These are phyloP conservation scores for Colletotrichum noveboracense DNA, from an alignment of 2,329 filamentous ascomycete species.

Conservation along the genomic window DNA sequence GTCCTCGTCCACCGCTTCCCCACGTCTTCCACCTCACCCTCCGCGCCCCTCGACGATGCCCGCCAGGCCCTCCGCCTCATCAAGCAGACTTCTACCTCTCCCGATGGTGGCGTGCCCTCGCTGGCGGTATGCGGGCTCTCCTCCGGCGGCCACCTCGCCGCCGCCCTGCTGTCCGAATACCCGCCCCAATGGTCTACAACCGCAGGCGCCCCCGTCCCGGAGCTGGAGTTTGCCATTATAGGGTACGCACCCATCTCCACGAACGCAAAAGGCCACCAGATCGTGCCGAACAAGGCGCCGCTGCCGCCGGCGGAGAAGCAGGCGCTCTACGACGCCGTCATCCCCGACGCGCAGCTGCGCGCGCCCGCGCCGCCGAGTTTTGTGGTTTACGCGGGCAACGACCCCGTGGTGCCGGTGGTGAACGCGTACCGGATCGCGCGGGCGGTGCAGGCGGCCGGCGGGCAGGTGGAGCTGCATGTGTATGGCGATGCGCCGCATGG, in stretches of 20 bases:
- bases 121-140: conserved; percentile 25
- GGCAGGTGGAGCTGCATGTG: conserved; percentile 24
- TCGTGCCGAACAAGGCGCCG: conserved; percentile 23
- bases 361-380: conserved; percentile 24
- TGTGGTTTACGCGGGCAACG: conserved; percentile 24
- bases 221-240: conserved; percentile 22
- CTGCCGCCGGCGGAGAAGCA: conserved; percentile 27
- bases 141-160: conserved; percentile 25
- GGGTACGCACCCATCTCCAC: conserved; percentile 28
- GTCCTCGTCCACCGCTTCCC: conserved; percentile 29
- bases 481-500: conserved; percentile 26
- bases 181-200: conserved; percentile 18
- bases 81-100: not conserved
- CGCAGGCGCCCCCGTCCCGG: conserved; percentile 12
- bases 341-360: conserved; percentile 24
- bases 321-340: conserved; percentile 24
- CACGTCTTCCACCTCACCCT: conserved; percentile 17
- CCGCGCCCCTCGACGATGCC: conserved; percentile 25
- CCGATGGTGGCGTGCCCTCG: not conserved
- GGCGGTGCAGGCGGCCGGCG: conserved; percentile 14
- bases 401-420: conserved; percentile 24
- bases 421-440: conserved; percentile 26
- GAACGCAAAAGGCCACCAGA: conserved; percentile 24
- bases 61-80: conserved; percentile 23
- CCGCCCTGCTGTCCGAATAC: conserved; percentile 23